Evolutionary conservation across 1,139 yeast genomes (phyloP).

Genomic region (Candida labiduridarum): DNA sequence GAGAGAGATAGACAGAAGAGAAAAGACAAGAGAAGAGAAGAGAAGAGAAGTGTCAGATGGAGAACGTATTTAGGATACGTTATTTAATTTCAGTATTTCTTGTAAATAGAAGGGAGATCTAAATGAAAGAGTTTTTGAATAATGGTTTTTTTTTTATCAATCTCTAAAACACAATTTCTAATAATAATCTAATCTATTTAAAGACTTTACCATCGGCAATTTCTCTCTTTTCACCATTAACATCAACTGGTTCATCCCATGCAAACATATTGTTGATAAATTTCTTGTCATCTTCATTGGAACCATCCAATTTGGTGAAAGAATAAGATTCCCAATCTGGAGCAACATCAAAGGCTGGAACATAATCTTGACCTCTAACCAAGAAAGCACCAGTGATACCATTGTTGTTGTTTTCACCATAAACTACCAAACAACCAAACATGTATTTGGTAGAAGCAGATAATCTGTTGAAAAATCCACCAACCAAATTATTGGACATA

Average conservation of each 20-base stretch:
- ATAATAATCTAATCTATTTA: constrained; percentile 28
- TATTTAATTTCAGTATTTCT: background rate
- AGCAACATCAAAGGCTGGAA: constrained; percentile 96
- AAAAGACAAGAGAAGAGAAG: background rate
- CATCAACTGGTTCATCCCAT: constrained; percentile 53
- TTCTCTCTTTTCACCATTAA: constrained; percentile 47
- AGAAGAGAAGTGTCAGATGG: no score
- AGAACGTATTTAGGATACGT: background rate
- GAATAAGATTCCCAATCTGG: constrained; percentile 92
- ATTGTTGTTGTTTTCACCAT: constrained; percentile 98
- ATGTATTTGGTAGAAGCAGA: constrained; percentile 88
- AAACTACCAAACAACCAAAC: constrained; percentile 92
- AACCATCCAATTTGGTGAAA: constrained; percentile 47
- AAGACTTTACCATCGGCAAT: constrained; percentile 57
- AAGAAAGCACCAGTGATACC: constrained; percentile 96
- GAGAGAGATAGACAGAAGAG: background rate
- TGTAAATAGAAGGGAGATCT: background rate
- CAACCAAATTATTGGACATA: constrained; percentile 98
- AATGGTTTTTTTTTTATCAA: background rate
- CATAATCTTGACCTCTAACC: constrained; percentile 91
- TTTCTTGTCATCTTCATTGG: constrained; percentile 37
- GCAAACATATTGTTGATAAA: constrained; percentile 53
- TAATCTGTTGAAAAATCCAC: constrained; percentile 98
- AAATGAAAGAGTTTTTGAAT: constrained; percentile 41
- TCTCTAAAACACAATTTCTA: no score